phyloP scores from a whole-genome alignment of 2,329 filamentous ascomycete genomes.

The Drechslerella coelobrocha region DNA sequence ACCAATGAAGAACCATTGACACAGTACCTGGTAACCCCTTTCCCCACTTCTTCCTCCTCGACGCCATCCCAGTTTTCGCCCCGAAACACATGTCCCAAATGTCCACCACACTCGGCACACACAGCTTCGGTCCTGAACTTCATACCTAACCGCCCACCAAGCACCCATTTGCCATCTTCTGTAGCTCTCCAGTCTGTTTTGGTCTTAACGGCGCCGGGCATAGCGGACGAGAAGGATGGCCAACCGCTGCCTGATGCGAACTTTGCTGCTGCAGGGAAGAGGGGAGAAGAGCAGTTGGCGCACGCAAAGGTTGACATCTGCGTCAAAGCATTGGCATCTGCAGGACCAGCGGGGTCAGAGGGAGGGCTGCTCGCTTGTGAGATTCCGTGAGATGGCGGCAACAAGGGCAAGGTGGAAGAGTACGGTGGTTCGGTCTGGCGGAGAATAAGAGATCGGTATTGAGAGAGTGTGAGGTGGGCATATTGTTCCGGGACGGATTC shows the following conservation, averaged over 20 bases:
- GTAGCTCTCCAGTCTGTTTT: constrained; percentile 43
- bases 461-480: constrained; percentile 21
- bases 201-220: constrained; percentile 33
- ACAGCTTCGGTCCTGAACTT: constrained; percentile 39
- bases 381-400: neutral
- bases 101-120: constrained; percentile 26
- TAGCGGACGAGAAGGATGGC: constrained; percentile 38
- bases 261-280: constrained; percentile 21
- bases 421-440: constrained; percentile 33
- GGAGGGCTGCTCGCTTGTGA: neutral
- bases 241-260: constrained; percentile 36
- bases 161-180: constrained; percentile 40
- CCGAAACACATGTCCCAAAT: constrained; percentile 40
- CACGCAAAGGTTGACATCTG: constrained; percentile 12
- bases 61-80: constrained; percentile 38
- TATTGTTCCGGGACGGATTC: constrained; percentile 13
- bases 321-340: neutral
- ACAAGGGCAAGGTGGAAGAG: constrained; percentile 28
- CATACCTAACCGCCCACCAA: constrained; percentile 26
- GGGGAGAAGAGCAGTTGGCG: constrained; percentile 25
- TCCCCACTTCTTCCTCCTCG: constrained; percentile 27
- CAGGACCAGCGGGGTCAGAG: neutral
- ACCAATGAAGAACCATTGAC: constrained; percentile 29
- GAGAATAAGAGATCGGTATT: constrained; percentile 36
- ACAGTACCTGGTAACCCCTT: constrained; percentile 44